Conservation (phyloP, 768 basidiomycete species). For the Trametes maxima region DNA sequence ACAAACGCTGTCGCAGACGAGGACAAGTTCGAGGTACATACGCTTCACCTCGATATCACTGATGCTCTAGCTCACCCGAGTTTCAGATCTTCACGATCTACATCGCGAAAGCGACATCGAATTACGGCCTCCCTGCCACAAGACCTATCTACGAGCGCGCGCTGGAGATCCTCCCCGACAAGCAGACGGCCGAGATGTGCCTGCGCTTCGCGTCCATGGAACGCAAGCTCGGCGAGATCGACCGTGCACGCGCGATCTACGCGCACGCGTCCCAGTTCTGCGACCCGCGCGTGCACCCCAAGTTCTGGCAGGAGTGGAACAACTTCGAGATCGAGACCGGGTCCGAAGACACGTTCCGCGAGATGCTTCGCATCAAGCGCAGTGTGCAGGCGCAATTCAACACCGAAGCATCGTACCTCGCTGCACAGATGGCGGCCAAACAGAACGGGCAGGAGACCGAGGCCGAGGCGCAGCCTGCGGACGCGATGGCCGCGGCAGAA, state of each 20-base stretch:
- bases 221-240: conserved; percentile 98
- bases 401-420: conserved; percentile 91
- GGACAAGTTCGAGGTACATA: conserved; percentile 90
- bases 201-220: conserved; percentile 94
- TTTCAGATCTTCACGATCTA: conserved; percentile 92
- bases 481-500: conserved; percentile 90
- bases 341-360: conserved; percentile 96
- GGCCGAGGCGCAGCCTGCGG: conserved; percentile 43
- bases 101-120: conserved; percentile 94
- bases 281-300: conserved; percentile 87
- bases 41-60: background rate
- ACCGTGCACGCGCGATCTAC: conserved; percentile 93
- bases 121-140: conserved; percentile 95
- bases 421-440: conserved; percentile 75
- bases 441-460: conserved; percentile 43
- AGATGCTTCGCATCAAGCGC: conserved; percentile 94
- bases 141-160: conserved; percentile 96
- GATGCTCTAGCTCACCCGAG: conserved; percentile 1
- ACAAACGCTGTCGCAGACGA: conserved; percentile 82
- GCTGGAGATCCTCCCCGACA: conserved; percentile 89
- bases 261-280: conserved; percentile 99
- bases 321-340: conserved; percentile 98
- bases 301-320: conserved; percentile 98
- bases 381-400: conserved; percentile 99
- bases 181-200: conserved; percentile 97